Percentiles rank a stretch among this genome's conserved stretches.
Conservation (phyloP, 257 asterid species). For the Solanum dulcamara region DNA sequence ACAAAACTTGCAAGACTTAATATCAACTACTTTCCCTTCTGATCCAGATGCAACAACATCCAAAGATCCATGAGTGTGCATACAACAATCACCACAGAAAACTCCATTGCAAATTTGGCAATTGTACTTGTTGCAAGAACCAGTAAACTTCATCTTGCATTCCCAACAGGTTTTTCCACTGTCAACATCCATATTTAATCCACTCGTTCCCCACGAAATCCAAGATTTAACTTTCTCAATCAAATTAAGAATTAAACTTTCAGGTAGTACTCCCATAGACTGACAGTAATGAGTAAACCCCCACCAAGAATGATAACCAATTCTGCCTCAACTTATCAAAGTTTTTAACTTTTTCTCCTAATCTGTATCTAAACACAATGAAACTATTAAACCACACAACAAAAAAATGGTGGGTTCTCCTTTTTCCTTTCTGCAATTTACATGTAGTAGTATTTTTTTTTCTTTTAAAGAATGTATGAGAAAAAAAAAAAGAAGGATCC, state of each 20-base stretch:
- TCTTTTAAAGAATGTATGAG: conserved; percentile 6
- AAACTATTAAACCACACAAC: conserved; percentile 48
- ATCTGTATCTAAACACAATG: not conserved
- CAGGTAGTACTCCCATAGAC: conserved; percentile 61
- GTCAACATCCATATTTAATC: conserved; percentile 33
- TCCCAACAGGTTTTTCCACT: conserved; percentile 20
- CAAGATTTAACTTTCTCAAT: conserved; percentile 58
- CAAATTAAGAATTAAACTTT: conserved; percentile 39
- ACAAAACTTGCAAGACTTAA: conserved; percentile 53
- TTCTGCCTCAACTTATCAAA: not conserved
- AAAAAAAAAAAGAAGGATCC: conserved; percentile 8
- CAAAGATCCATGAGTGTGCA: conserved; percentile 15
- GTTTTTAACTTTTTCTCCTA: not conserved
- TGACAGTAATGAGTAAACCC: conserved; percentile 5
- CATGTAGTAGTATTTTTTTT: not conserved
- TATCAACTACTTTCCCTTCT: conserved; percentile 4
- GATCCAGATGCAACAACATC: conserved; percentile 17
- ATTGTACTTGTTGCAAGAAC: conserved; percentile 32
- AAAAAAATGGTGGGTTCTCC: conserved; percentile 39
- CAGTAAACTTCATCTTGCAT: conserved; percentile 29
- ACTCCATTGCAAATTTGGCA: conserved; percentile 52
- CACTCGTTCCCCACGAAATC: conserved; percentile 37
- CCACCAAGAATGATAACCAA: conserved; percentile 16
- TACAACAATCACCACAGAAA: conserved; percentile 56
- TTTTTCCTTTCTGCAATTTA: conserved; percentile 3